A percentile compares a stretch with the other conserved stretches of the same genome.
These are phyloP conservation scores for Anthoceros angustus DNA, from an alignment of 225 moss, liverwort and hornwort genomes.

Conservation along the genomic window DNA sequence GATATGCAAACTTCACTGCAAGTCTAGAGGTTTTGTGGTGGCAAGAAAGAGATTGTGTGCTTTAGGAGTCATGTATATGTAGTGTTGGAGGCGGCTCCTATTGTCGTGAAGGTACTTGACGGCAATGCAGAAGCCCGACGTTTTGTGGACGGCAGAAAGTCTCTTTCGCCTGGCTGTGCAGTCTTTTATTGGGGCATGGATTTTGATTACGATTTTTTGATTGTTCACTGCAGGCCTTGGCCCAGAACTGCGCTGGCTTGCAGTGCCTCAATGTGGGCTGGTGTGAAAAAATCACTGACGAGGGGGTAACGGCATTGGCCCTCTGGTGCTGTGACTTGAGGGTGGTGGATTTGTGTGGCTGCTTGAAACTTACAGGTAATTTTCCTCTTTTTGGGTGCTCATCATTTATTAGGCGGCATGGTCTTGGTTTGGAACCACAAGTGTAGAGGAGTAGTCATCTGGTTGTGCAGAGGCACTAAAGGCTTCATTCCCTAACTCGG, in stretches of 20 bases:
- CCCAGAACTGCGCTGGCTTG: constrained; percentile 59
- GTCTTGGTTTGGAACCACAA: background rate
- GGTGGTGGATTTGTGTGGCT: constrained; percentile 85
- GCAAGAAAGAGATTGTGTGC: too few relatives aligned
- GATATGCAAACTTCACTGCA: background rate
- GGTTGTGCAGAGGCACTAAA: background rate
- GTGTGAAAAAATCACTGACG: constrained; percentile 82
- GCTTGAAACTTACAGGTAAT: constrained; percentile 73
- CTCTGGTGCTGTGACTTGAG: constrained; percentile 70
- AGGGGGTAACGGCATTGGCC: constrained; percentile 67
- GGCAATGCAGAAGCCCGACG: background rate
- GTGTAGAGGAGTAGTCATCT: background rate
- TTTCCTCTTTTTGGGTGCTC: background rate
- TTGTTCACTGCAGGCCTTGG: constrained; percentile 45
- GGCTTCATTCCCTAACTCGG: constrained; percentile 6
- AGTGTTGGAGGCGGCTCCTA: too few relatives aligned
- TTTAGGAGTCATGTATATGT: too few relatives aligned
- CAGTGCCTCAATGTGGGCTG: constrained; percentile 84
- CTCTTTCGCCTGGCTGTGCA: background rate
- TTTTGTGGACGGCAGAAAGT: background rate
- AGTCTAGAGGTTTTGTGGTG: background rate
- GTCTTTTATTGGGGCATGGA: constrained; percentile 7
- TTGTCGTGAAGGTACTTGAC: background rate
- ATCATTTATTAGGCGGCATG: background rate
- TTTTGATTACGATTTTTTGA: constrained; percentile 5